Percentiles rank a stretch among this genome's conserved stretches.
These are phyloP conservation scores for Talaromyces sp. DNA, from an alignment of 2,329 filamentous ascomycete genomes.

Conservation along the genomic window DNA sequence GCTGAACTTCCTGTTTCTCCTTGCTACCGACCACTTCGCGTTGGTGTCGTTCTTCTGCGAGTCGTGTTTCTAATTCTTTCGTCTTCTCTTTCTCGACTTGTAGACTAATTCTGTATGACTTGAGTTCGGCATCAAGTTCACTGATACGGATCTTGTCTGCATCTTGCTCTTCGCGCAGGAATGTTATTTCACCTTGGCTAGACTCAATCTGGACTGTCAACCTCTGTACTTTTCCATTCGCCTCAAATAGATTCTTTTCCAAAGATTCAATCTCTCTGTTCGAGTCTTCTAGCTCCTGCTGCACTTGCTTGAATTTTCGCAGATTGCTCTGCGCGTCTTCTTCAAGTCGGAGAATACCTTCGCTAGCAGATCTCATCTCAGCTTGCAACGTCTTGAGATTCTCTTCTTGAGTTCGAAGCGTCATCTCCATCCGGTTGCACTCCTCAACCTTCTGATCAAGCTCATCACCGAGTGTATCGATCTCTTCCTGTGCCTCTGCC, in stretches of 20 bases:
- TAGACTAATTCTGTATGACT: constrained; percentile 73
- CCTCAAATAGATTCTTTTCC: constrained; percentile 77
- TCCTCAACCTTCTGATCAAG: constrained; percentile 70
- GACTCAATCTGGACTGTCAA: constrained; percentile 90
- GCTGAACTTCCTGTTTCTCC: constrained; percentile 93
- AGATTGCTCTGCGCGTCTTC: constrained; percentile 81
- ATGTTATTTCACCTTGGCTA: constrained; percentile 86
- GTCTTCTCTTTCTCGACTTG: constrained; percentile 78
- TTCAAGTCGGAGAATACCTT: constrained; percentile 79
- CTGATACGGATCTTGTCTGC: constrained; percentile 97
- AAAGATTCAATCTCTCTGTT: constrained; percentile 83
- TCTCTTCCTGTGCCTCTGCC: constrained; percentile 57
- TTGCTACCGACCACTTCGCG: constrained; percentile 80
- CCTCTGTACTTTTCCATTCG: constrained; percentile 82
- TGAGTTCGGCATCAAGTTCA: constrained; percentile 79
- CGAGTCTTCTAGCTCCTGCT: constrained; percentile 76
- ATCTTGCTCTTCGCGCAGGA: constrained; percentile 94
- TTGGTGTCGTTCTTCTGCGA: constrained; percentile 77
- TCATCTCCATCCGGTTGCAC: constrained; percentile 65
- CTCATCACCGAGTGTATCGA: constrained; percentile 60
- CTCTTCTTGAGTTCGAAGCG: constrained; percentile 73
- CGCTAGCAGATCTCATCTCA: constrained; percentile 89
- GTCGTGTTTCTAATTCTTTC: constrained; percentile 68
- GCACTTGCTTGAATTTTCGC: constrained; percentile 74
- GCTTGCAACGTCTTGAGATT: constrained; percentile 88